A percentile compares a stretch with the other conserved stretches of the same genome.
Evolutionary conservation across 2,329 filamentous ascomycete genomes (phyloP).

Genomic region (Lizonia empirigonia): DNA sequence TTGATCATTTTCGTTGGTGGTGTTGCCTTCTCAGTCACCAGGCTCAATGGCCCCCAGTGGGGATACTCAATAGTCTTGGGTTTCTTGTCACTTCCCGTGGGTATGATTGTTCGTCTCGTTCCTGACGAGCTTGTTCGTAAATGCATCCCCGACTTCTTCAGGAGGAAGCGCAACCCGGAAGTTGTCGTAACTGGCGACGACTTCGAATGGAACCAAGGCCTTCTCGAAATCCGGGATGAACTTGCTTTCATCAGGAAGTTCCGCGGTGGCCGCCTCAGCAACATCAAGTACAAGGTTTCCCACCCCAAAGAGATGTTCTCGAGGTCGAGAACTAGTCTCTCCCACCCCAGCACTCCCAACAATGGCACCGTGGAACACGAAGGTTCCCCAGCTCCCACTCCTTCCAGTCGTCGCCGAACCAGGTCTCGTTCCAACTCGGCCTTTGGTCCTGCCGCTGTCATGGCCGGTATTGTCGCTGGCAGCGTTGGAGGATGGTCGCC

Average conservation of each 20-base stretch:
- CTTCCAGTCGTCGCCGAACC: conserved; percentile 64
- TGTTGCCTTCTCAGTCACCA: conserved; percentile 74
- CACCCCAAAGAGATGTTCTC: conserved; percentile 76
- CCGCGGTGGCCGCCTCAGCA: conserved; percentile 81
- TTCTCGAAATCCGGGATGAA: conserved; percentile 79
- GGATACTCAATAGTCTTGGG: conserved; percentile 84
- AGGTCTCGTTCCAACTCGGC: conserved; percentile 75
- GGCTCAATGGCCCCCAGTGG: conserved; percentile 79
- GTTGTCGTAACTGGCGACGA: conserved; percentile 53
- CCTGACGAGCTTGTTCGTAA: conserved; percentile 70
- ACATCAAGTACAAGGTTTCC: conserved; percentile 76
- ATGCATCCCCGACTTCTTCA: conserved; percentile 51
- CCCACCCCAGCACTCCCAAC: conserved; percentile 68
- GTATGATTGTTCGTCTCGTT: conserved; percentile 78
- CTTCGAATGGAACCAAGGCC: conserved; percentile 69
- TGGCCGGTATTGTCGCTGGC: conserved; percentile 82
- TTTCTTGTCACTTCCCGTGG: conserved; percentile 82
- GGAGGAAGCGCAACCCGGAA: conserved; percentile 50
- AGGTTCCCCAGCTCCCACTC: conserved; percentile 54
- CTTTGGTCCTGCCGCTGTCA: conserved; percentile 74
- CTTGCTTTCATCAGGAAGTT: conserved; percentile 79
- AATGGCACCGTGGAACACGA: conserved; percentile 51
- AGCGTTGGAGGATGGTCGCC: conserved; percentile 80
- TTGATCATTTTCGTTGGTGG: conserved; percentile 90
- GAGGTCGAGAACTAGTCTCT: conserved; percentile 65